These are phyloP conservation scores for Pythium insidiosum DNA, from an alignment of 352 stramenopile species.

Conservation along the genomic window DNA sequence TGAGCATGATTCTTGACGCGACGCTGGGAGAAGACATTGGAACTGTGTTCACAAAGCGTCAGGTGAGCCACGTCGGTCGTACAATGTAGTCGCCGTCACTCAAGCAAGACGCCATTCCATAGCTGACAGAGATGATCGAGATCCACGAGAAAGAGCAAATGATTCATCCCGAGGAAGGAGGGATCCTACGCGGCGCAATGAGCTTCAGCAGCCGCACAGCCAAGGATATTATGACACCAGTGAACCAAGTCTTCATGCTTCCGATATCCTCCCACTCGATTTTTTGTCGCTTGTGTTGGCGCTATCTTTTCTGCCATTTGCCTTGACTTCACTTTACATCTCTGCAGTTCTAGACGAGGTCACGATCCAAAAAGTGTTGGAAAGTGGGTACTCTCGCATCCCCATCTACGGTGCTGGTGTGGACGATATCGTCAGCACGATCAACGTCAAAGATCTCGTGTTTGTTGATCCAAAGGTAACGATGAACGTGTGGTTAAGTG, in stretches of 20 bases:
- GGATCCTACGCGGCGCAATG: slow-evolving; percentile 94
- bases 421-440: slow-evolving; percentile 94
- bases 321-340: slow-evolving; percentile 6
- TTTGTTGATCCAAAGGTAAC: slow-evolving; percentile 96
- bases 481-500: neutral
- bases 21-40: slow-evolving; percentile 92
- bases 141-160: slow-evolving; percentile 93
- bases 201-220: slow-evolving; percentile 90
- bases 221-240: slow-evolving; percentile 91
- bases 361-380: slow-evolving; percentile 94
- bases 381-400: slow-evolving; percentile 93
- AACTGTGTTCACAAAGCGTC: slow-evolving; percentile 90
- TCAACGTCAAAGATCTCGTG: slow-evolving; percentile 99
- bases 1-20: slow-evolving; percentile 90
- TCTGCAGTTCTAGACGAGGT: slow-evolving; percentile 44
- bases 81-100: neutral
- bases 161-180: slow-evolving; percentile 91
- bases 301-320: slow-evolving; percentile 42
- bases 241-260: slow-evolving; percentile 95
- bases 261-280: slow-evolving; percentile 52
- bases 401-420: slow-evolving; percentile 78
- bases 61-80: too few relatives aligned
- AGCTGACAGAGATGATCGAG: slow-evolving; percentile 95
- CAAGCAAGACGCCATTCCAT: slow-evolving; percentile 7
- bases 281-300: slow-evolving; percentile 30